Base-by-base conservation (phyloP, 257 asterid genomes). In the Solanum habrochaites region DNA sequence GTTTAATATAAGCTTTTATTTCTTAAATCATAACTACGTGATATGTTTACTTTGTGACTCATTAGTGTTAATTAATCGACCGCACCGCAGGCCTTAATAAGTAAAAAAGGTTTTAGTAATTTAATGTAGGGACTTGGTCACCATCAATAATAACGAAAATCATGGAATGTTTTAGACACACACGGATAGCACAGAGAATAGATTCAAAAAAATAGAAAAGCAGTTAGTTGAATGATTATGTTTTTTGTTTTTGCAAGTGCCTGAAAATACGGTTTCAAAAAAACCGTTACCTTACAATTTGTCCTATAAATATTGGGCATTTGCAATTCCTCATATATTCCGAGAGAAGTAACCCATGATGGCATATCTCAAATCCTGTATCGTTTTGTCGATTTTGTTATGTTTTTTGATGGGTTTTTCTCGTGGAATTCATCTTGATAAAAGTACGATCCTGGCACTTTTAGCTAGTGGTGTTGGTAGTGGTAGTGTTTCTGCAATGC, bases 381-480 rank as follows among this genome's bases (percentile, higher is more conserved):
- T 88, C 13, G 20, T 87, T 7, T 64, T 88, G 5, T 64, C 88
- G 35, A 69, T 86, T 42, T 88, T 67, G 42, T 82, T 89, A n/a
- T 86, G 43, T 70, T 62, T 66, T 39, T 77, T 47, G 25, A 80
- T 86, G 29, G 93, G 85, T 13, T 37, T 84, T 45, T 91, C 85
- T 27, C 82, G 90, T 56, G 86, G 58, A 7, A 43, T 78, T 45
- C 16, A 78, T 15, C 11, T 80, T 1, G 67, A 80, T 80, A 80
- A 80, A 49, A 47, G 11, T 47, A 0, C 23, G 40, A 8, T 80
- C 35, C 40, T 13, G 2, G 66, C 64, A 2, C 5, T 78, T 16
- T 62, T 13, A 3, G 88, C 71, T 29, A 15, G 27, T 14, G 64
- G 85, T 7, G 90, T 72, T 42, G 27, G 23, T 13, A 42, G 80